Evolutionary conservation across 345 rosid genomes (phyloP).

Genomic region (Kandelia obovata): DNA sequence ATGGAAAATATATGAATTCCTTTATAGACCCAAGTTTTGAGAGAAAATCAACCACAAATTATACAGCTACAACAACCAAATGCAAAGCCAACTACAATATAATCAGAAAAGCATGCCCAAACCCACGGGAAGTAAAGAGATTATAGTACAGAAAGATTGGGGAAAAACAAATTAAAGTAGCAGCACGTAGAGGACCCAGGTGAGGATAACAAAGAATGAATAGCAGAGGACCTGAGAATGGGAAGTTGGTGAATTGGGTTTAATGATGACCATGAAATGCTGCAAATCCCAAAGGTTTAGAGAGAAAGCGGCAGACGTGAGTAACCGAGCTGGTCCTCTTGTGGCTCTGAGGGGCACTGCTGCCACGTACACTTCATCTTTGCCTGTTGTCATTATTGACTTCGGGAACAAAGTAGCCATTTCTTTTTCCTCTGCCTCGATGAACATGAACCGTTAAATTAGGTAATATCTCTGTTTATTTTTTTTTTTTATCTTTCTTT

Average conservation of each 20-base stretch:
- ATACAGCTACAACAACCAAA: too few species aligned
- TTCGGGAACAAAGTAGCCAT: conserved; percentile 28
- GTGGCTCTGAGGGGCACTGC: conserved; percentile 56
- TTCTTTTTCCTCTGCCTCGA: background rate
- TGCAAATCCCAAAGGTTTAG: conserved; percentile 50
- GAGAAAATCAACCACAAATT: too few species aligned
- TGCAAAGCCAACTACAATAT: too few species aligned
- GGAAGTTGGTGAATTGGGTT: conserved; percentile 34
- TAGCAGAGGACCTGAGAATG: conserved; percentile 33
- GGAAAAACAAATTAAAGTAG: background rate
- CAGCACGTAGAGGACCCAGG: background rate
- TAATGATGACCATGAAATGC: conserved; percentile 62
- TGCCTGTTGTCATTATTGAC: conserved; percentile 16
- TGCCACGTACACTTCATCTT: conserved; percentile 58
- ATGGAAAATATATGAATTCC: too few species aligned
- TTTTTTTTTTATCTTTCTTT: background rate
- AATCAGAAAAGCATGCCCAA: too few species aligned
- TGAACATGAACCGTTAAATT: background rate
- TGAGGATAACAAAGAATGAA: background rate
- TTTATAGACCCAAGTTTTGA: too few species aligned
- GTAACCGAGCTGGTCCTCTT: conserved; percentile 51
- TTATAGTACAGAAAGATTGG: background rate
- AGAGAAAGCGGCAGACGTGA: conserved; percentile 57
- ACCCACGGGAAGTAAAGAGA: too few species aligned
- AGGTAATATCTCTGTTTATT: background rate